A percentile compares a stretch with the other conserved stretches of the same genome.
phyloP scores from a whole-genome alignment of 768 basidiomycete genomes.

The Leccinum subtestaceum region DNA sequence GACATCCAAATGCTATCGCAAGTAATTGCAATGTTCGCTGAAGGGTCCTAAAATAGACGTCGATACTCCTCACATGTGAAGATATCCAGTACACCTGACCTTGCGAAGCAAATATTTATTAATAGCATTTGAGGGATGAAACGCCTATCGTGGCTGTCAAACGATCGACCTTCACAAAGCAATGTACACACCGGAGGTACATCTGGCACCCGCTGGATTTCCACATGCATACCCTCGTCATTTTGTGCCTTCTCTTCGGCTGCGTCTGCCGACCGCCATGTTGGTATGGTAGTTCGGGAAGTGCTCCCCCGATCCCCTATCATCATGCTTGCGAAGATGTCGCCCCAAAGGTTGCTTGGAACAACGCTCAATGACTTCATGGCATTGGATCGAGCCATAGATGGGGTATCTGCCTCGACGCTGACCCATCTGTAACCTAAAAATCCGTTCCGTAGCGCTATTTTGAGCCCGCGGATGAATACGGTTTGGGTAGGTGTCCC shows the following conservation, averaged over 20 bases:
- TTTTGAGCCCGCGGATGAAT: no score
- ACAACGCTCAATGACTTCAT: no score
- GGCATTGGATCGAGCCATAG: no score
- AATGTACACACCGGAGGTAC: background rate
- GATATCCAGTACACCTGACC: background rate
- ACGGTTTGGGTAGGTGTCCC: background rate
- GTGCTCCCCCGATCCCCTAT: no score
- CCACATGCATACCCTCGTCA: background rate
- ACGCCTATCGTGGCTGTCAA: background rate
- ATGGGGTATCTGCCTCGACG: no score
- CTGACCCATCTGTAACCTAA: no score
- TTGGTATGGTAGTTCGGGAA: no score
- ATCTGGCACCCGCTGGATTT: background rate
- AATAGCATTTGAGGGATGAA: constrained; percentile 5
- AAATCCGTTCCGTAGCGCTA: no score
- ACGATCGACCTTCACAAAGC: background rate
- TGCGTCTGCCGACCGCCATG: no score
- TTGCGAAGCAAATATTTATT: constrained; percentile 5
- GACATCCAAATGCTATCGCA: constrained; percentile 8
- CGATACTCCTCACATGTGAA: background rate
- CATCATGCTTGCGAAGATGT: no score
- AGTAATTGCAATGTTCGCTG: constrained; percentile 6
- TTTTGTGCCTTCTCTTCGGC: no score
- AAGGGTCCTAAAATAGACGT: background rate
- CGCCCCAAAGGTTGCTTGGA: no score